These are phyloP conservation scores for Amanita thiersii DNA, from an alignment of 768 basidiomycete species.

Conservation along the genomic window DNA sequence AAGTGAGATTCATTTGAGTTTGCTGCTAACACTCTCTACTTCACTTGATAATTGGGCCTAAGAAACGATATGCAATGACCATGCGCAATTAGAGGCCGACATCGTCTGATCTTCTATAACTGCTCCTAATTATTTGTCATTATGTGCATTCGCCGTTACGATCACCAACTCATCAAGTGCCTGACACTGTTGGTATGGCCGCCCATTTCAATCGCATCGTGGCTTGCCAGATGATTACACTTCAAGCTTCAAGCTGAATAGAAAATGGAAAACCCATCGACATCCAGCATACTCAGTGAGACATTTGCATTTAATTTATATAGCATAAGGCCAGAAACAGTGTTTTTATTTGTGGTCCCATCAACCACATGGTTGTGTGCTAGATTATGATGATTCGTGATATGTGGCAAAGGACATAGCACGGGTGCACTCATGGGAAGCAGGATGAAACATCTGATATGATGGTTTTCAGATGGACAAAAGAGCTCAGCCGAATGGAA, in stretches of 20 bases:
- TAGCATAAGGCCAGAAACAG: slow-evolving; percentile 21
- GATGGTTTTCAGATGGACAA: too few species aligned
- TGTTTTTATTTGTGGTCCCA: slow-evolving; percentile 12
- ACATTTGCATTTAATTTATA: slow-evolving; percentile 24
- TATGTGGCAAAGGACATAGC: neutral
- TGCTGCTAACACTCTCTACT: too few species aligned
- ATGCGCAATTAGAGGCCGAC: too few species aligned
- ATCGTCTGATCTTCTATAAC: too few species aligned
- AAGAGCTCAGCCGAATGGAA: too few species aligned
- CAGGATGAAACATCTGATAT: slow-evolving; percentile 15
- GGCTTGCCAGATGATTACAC: too few species aligned
- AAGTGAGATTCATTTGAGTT: too few species aligned
- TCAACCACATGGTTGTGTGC: neutral
- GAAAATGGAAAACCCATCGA: neutral
- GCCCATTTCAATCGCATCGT: neutral
- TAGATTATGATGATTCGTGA: slow-evolving; percentile 4
- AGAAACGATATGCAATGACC: too few species aligned
- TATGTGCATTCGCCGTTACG: neutral
- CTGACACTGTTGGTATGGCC: neutral
- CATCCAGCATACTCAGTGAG: slow-evolving; percentile 15
- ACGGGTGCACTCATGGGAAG: slow-evolving; percentile 8
- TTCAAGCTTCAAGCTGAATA: neutral
- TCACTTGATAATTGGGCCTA: too few species aligned
- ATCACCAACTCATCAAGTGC: neutral
- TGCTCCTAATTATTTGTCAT: neutral